Evolutionary conservation across 2,329 filamentous ascomycete genomes (phyloP).

Genomic region (Hymenoscyphus fructigenus): DNA sequence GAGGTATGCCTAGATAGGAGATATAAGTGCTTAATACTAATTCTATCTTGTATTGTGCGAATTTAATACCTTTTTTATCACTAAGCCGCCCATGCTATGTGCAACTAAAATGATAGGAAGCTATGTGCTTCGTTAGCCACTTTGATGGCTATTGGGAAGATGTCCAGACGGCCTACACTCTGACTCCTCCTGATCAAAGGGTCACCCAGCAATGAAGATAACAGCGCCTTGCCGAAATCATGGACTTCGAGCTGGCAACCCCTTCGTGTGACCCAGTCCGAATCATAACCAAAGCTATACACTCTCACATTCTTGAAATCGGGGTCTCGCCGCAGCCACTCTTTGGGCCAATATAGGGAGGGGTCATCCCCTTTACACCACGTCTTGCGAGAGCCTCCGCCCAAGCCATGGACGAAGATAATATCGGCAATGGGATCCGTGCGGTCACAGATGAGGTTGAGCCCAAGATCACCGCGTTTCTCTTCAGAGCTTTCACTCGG

Average conservation of each 20-base stretch:
- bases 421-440: background rate
- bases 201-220: slow-evolving; percentile 31
- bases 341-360: slow-evolving; percentile 37
- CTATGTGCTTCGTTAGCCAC: background rate
- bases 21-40: no score
- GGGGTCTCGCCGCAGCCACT: slow-evolving; percentile 38
- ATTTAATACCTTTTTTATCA: slow-evolving; percentile 35
- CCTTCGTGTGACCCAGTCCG: slow-evolving; percentile 30
- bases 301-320: slow-evolving; percentile 37
- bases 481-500: no score
- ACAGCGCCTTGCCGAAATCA: slow-evolving; percentile 36
- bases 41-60: no score
- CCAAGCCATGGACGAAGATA: no score
- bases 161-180: background rate
- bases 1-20: no score
- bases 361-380: slow-evolving; percentile 33
- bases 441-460: no score
- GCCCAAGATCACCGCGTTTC: no score
- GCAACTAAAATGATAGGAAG: slow-evolving; percentile 43
- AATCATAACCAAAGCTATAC: slow-evolving; percentile 39
- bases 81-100: slow-evolving; percentile 45
- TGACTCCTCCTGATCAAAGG: background rate
- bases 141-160: background rate
- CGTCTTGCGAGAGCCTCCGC: slow-evolving; percentile 39
- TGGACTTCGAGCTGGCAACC: slow-evolving; percentile 26